Evolutionary conservation across 257 asterid species (phyloP).

Genomic region (Solanum phureja): DNA sequence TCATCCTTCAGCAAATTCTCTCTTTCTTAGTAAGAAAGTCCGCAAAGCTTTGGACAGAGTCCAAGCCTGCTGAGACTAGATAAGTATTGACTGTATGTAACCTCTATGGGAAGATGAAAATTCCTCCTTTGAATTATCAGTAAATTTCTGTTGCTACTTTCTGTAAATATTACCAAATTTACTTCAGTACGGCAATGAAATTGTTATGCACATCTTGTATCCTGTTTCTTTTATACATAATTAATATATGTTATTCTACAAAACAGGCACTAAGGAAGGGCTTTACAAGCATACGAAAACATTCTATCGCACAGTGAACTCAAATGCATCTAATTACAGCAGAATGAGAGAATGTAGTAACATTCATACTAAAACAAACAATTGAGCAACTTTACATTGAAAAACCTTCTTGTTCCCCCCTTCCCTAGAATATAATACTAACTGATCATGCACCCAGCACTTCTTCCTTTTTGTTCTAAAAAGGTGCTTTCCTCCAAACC

Average conservation of each 20-base stretch:
- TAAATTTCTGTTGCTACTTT: not conserved
- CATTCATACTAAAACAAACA: not conserved
- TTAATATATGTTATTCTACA: not conserved
- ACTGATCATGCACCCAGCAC: not conserved
- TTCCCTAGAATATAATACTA: not conserved
- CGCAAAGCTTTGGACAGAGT: not conserved
- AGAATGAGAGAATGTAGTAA: not conserved
- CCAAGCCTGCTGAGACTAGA: not conserved
- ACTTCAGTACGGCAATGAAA: not conserved
- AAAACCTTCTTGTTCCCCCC: not conserved
- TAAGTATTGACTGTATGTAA: not conserved
- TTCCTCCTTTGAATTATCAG: not conserved
- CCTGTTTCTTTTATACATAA: not conserved
- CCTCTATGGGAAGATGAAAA: not conserved
- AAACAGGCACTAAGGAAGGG: not conserved
- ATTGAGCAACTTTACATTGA: not conserved
- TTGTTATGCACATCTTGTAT: not conserved
- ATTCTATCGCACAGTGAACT: not conserved
- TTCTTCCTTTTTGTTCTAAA: not conserved
- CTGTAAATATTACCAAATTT: not conserved
- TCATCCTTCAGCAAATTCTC: not conserved
- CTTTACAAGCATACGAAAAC: not conserved
- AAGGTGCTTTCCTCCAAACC: not conserved
- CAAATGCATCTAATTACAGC: not conserved
- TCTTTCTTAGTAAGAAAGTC: not conserved